Evolutionary conservation across 2,329 filamentous ascomycete species (phyloP), one percentile per base, ranked within the genome.

Genomic region (Phialophora macrospora): DNA sequence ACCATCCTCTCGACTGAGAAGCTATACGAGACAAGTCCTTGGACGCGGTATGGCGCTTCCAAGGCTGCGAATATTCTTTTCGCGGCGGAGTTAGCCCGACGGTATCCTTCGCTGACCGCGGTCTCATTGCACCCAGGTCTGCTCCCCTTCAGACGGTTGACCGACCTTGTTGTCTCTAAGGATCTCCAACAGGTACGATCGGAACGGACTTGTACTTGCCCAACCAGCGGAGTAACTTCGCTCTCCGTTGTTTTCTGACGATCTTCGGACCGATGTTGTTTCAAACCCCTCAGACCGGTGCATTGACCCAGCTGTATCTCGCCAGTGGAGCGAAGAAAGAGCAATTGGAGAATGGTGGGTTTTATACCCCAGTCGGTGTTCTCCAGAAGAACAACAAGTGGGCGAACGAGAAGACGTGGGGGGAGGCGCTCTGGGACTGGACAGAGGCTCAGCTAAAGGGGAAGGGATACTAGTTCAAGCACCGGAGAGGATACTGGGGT

Each of bases 21-120:
- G 0, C 74, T 81, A 1, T 67, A 79, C 28, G 65, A 65, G 0
- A 63, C 72, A 6, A 78, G 76, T 38, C 77, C 79, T 3, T 82
- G 79, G 76, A 72, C 75, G 2, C 80, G 82, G 1, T 86, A 85
- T 69, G 80, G 77, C 9, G 79, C 81, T 20, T 82, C 80, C 65
- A 85, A 84, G 71, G 77, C 81, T 0, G 83, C 82, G 1, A 83
- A 82, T 58, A 77, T 84, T 24, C 71, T 83, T 3, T 80, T 80
- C 56, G 80, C 81, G 2, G 71, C 76, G 0, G 80, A 83, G 67
- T 68, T 84, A 3, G 80, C 80, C 2, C 76, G 79, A 8, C 78
- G 79, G 1, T 76, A 80, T 61, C 80, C 80, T 51, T 51, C 24
- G 48, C 22, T 51, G 48, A 51, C 48, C 0, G 7, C 48, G 22